phyloP scores from a whole-genome alignment of 495 filamentous ascomycete species.

The Penicillium salamii region DNA sequence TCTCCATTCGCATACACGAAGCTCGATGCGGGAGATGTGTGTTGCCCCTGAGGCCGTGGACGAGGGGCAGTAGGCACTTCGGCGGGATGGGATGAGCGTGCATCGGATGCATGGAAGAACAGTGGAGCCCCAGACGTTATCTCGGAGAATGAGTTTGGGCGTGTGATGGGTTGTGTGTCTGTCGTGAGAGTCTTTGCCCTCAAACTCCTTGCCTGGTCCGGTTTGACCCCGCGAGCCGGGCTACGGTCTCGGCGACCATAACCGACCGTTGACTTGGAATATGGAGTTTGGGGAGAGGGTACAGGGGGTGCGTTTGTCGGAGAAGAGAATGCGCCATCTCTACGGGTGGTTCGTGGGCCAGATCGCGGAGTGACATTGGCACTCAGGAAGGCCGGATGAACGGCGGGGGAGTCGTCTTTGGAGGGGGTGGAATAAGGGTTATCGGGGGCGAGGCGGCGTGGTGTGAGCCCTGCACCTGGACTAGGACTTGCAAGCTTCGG shows the following conservation, averaged over 20 bases:
- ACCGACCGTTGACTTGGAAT: slow-evolving; percentile 28
- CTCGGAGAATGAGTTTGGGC: slow-evolving; percentile 34
- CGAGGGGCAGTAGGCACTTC: slow-evolving; percentile 24
- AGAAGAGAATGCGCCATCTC: slow-evolving; percentile 60
- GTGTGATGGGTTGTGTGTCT: slow-evolving; percentile 27
- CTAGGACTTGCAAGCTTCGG: slow-evolving; percentile 48
- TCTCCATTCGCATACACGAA: slow-evolving; percentile 59
- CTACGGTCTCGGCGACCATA: slow-evolving; percentile 39
- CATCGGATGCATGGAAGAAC: slow-evolving; percentile 77
- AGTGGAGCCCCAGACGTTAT: slow-evolving; percentile 45
- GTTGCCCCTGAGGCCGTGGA: slow-evolving; percentile 28
- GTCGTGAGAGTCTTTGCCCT: slow-evolving; percentile 37
- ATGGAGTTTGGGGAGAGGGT: slow-evolving; percentile 34
- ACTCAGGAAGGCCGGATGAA: slow-evolving; percentile 56
- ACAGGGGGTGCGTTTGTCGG: slow-evolving; percentile 53
- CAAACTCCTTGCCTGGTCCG: slow-evolving; percentile 29
- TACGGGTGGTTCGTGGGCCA: slow-evolving; percentile 60
- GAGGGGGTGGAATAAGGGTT: slow-evolving; percentile 29
- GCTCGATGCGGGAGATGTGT: slow-evolving; percentile 38
- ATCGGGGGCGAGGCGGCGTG: slow-evolving; percentile 37
- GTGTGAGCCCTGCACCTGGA: slow-evolving; percentile 24
- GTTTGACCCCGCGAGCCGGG: slow-evolving; percentile 34
- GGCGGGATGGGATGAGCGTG: slow-evolving; percentile 40
- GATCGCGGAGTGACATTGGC: slow-evolving; percentile 73
- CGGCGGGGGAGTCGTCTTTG: slow-evolving; percentile 38